Base-by-base conservation (phyloP, 2,329 filamentous ascomycete genomes). In the Verticillium alfalfae region DNA sequence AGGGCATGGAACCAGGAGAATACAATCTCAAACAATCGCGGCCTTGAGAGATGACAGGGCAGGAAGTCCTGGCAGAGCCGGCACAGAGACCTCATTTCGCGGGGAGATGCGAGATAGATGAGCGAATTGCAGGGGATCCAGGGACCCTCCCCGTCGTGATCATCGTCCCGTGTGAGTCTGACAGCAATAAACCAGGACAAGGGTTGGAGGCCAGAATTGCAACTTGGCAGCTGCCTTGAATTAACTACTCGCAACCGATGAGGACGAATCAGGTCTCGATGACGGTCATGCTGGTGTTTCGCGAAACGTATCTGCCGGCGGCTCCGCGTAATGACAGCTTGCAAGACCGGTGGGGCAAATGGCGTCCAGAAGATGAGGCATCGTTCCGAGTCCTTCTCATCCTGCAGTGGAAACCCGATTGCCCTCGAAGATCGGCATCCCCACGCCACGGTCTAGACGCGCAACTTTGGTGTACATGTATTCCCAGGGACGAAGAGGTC, bases 61-160 rank as follows among this genome's bases (percentile, higher is more conserved):
- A 18, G 45, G 45, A 8, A 9, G 10, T 52, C 13, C 45, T 22
- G 16, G 15, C 12, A 16, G 6, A 45, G 56, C 56, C 39, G 39
- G 57, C 38, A 58, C 13, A 10, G 37, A 34, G 57, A 37, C 18
- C 38, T 58, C 57, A 58, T 58, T 58, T 58, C 57, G 57, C 57
- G 57, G 57, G 45, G 36, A 26, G 57, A 58, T 58, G 57, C 57
- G 45, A 45, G 57, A 34, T 58, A 58, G 57, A 58, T 58, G 57
- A 58, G 38, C 45, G 57, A 58, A 49, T 49, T 58, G 57, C 57
- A 49, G 38, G 26, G 18, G 38, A 37, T 34, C 26, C 57, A 58
- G 57, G 57, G 38, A 49, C 57, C 57, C 39, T 52, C 57, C 57
- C 41, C 34, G 57, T 49, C 18, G 15, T 22, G 45, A 52, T 52